A percentile compares a stretch with the other conserved stretches of the same genome.
Conservation (phyloP, 306 rosid genomes). For the Ceratonia siliqua region DNA sequence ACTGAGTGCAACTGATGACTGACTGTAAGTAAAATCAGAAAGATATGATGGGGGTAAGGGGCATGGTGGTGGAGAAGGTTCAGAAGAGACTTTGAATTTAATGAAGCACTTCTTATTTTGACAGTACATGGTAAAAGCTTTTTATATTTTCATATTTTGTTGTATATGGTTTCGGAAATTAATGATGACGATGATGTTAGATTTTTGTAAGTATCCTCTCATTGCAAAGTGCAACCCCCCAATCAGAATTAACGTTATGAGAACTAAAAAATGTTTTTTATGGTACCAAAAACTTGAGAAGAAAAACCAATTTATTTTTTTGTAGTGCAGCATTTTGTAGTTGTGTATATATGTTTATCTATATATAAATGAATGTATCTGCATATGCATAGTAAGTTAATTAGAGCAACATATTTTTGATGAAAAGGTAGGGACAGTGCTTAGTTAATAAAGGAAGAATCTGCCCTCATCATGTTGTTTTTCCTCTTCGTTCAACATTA, state of each 20-base stretch:
- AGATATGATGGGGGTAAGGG: constrained; percentile 73
- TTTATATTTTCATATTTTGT: constrained; percentile 47
- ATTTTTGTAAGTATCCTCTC: constrained; percentile 41
- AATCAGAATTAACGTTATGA: constrained; percentile 38
- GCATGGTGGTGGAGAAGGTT: constrained; percentile 48
- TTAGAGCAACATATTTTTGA: background rate
- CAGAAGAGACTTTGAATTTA: constrained; percentile 36
- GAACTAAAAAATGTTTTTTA: constrained; percentile 36
- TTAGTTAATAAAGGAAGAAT: background rate
- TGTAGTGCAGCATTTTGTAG: no score
- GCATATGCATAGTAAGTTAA: background rate
- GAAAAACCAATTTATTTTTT: no score
- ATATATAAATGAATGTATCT: no score
- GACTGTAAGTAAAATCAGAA: constrained; percentile 69
- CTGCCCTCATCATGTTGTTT: background rate
- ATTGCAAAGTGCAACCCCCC: constrained; percentile 23
- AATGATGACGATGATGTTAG: constrained; percentile 38
- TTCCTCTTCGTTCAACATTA: background rate
- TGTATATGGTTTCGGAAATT: constrained; percentile 41
- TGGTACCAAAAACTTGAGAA: constrained; percentile 32
- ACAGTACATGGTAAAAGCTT: constrained; percentile 56
- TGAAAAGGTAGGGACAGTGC: background rate
- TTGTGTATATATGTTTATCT: no score
- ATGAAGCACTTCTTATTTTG: constrained; percentile 47
- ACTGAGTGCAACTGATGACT: constrained; percentile 38